Conservation (phyloP, 2,329 filamentous ascomycete species). For the Metarhizium anisopliae region DNA sequence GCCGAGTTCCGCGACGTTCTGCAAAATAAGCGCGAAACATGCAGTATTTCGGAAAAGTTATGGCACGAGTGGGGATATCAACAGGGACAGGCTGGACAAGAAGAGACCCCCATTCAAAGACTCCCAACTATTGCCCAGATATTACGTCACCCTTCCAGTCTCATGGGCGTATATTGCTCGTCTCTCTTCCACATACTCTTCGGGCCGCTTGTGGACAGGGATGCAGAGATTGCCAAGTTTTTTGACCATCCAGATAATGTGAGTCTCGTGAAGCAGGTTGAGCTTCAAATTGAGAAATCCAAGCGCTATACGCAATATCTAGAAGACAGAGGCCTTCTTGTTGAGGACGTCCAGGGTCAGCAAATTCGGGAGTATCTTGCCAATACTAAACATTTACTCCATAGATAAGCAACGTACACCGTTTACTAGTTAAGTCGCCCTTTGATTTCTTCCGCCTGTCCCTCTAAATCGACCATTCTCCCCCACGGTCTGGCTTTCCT, state of each 20-base stretch:
- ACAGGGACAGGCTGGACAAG: not conserved
- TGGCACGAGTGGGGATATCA: not conserved
- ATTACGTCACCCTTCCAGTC: not conserved
- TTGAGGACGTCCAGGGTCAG: not conserved
- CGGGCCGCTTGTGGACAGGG: not conserved
- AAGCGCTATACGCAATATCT: constrained; percentile 9
- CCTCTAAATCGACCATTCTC: too few species aligned
- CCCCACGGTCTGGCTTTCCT: too few species aligned
- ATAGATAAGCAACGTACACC: too few species aligned
- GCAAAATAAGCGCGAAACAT: not conserved
- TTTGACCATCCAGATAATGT: not conserved
- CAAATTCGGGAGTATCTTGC: not conserved
- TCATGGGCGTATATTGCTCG: not conserved
- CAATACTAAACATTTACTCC: not conserved
- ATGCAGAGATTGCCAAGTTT: not conserved
- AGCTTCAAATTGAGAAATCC: constrained; percentile 7
- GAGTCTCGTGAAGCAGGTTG: constrained; percentile 1
- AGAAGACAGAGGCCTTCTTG: constrained; percentile 3
- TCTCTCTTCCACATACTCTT: not conserved
- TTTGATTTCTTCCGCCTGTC: too few species aligned
- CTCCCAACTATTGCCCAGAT: not conserved
- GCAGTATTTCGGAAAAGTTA: not conserved
- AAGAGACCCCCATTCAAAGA: not conserved
- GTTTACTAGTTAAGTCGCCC: too few species aligned
- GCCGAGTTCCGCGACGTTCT: not conserved